Percentiles rank a stretch among this genome's conserved stretches.
These are phyloP conservation scores for Fusarium nisikadoi DNA, from an alignment of 2,329 filamentous ascomycete species.

Conservation along the genomic window DNA sequence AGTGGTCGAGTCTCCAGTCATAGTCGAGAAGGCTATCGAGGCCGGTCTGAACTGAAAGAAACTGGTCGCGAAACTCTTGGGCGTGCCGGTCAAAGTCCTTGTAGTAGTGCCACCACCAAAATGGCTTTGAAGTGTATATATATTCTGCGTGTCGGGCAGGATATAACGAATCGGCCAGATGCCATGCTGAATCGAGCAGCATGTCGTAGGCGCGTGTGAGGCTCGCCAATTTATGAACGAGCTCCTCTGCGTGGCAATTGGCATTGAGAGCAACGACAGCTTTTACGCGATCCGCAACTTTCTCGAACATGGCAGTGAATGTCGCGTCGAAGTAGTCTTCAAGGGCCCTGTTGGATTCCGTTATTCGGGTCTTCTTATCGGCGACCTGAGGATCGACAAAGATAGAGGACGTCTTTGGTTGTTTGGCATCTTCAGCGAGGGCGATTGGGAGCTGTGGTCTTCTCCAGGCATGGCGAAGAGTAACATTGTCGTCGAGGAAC, in stretches of 20 bases:
- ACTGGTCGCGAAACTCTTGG: slow-evolving; percentile 46
- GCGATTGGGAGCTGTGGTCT: slow-evolving; percentile 47
- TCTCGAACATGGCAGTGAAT: slow-evolving; percentile 35
- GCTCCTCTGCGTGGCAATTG: slow-evolving; percentile 11
- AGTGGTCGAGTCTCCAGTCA: slow-evolving; percentile 47
- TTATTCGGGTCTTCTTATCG: slow-evolving; percentile 35
- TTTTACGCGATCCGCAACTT: slow-evolving; percentile 26
- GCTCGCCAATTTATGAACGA: slow-evolving; percentile 33
- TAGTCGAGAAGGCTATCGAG: slow-evolving; percentile 46
- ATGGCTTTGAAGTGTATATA: slow-evolving; percentile 49
- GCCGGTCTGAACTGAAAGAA: slow-evolving; percentile 40
- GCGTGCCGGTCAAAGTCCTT: slow-evolving; percentile 48
- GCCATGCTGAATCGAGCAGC: slow-evolving; percentile 53
- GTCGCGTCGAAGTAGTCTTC: slow-evolving; percentile 49
- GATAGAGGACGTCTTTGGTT: slow-evolving; percentile 47
- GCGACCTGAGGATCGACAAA: slow-evolving; percentile 39
- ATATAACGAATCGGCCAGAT: slow-evolving; percentile 49
- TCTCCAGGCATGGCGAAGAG: slow-evolving; percentile 36
- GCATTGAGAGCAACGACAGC: slow-evolving; percentile 15
- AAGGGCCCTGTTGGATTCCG: slow-evolving; percentile 42
- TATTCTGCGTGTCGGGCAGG: slow-evolving; percentile 50
- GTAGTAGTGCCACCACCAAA: slow-evolving; percentile 55
- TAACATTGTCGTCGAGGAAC: slow-evolving; percentile 66
- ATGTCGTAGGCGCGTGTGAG: slow-evolving; percentile 47
- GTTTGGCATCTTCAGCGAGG: slow-evolving; percentile 47